Evolutionary conservation across 1,139 yeast genomes (phyloP).

Genomic region (Pichia sp.): DNA sequence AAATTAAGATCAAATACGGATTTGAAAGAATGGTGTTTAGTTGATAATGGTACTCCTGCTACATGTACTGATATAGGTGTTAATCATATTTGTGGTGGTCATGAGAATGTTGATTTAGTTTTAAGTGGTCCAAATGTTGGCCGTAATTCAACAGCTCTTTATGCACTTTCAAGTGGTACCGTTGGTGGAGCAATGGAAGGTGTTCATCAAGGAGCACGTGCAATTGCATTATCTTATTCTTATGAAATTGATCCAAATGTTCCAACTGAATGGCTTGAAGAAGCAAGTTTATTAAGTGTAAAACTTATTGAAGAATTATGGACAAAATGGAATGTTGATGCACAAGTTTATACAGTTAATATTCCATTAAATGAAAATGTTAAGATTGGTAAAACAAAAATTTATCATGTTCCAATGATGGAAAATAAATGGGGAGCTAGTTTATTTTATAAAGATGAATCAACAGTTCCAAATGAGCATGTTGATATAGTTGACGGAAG

Average conservation of each 20-base stretch:
- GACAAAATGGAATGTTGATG: conserved; percentile 45
- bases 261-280: conserved; percentile 45
- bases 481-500: conserved; percentile 42
- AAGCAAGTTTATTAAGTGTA: conserved; percentile 66
- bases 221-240: conserved; percentile 82
- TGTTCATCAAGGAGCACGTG: conserved; percentile 64
- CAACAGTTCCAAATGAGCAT: conserved; percentile 22
- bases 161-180: conserved; percentile 90
- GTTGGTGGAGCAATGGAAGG: conserved; percentile 98
- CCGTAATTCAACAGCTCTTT: conserved; percentile 84
- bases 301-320: conserved; percentile 54
- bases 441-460: conserved; percentile 16
- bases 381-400: conserved; percentile 42
- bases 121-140: conserved; percentile 96
- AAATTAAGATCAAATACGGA: conserved; percentile 25
- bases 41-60: conserved; percentile 87
- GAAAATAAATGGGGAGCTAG: conserved; percentile 64
- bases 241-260: conserved; percentile 50
- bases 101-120: conserved; percentile 69
- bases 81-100: conserved; percentile 50
- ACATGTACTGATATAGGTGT: conserved; percentile 90
- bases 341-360: conserved; percentile 78
- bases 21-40: conserved; percentile 69
- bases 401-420: conserved; percentile 69
- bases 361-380: conserved; percentile 56